These are phyloP conservation scores for Fusarium haematococcum DNA, from an alignment of 2,329 filamentous ascomycete genomes.

Conservation along the genomic window DNA sequence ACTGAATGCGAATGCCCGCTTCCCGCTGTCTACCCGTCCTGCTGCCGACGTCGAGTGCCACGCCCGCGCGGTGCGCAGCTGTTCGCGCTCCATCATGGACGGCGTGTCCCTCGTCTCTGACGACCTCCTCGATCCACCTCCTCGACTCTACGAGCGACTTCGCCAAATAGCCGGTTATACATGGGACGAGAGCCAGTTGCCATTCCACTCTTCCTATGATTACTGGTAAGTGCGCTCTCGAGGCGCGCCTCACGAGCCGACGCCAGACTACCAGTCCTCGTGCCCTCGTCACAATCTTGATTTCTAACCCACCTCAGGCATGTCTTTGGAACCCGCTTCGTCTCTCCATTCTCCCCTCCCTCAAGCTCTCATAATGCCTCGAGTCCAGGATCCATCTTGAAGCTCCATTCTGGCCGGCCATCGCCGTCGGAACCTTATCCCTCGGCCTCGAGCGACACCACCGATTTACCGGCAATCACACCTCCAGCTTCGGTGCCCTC, in stretches of 20 bases:
- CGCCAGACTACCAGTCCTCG: not conserved
- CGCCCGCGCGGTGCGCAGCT: slow-evolving; percentile 38
- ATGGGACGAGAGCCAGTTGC: slow-evolving; percentile 75
- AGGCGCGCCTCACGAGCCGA: not conserved
- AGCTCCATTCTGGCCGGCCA: slow-evolving; percentile 57
- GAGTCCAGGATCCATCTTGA: slow-evolving; percentile 58
- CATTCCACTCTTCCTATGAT: slow-evolving; percentile 80
- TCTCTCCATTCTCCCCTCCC: slow-evolving; percentile 62
- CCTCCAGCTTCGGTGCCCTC: slow-evolving; percentile 49
- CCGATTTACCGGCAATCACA: slow-evolving; percentile 56
- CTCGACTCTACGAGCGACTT: slow-evolving; percentile 78
- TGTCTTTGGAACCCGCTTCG: slow-evolving; percentile 72
- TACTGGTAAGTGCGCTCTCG: slow-evolving; percentile 73
- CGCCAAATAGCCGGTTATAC: slow-evolving; percentile 79
- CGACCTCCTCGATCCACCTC: slow-evolving; percentile 71
- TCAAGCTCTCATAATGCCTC: slow-evolving; percentile 59
- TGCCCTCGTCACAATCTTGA: not conserved
- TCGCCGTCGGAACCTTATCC: slow-evolving; percentile 56
- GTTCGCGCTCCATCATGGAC: slow-evolving; percentile 61
- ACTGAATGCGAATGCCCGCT: slow-evolving; percentile 45
- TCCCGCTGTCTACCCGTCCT: slow-evolving; percentile 31
- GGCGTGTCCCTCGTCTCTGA: slow-evolving; percentile 61
- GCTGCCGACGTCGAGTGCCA: slow-evolving; percentile 33
- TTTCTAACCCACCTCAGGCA: slow-evolving; percentile 61
- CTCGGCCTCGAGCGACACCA: slow-evolving; percentile 50